Percentiles rank a stretch among this genome's conserved stretches.
These are phyloP conservation scores for Calonectria hongkongensis DNA, from an alignment of 2,329 filamentous ascomycete species.

Conservation along the genomic window DNA sequence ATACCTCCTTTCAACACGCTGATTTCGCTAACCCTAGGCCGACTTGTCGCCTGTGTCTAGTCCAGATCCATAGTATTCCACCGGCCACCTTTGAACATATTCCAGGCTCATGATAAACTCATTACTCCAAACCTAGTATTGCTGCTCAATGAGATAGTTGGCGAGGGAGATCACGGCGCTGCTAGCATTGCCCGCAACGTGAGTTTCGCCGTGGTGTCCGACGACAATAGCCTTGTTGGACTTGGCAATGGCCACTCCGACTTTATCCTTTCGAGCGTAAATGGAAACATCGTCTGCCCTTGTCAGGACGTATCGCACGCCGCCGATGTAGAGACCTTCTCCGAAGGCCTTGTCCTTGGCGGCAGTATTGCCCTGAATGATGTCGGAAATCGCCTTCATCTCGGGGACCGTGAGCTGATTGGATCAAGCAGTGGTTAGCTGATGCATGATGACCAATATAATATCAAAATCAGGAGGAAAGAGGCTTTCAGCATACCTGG, in stretches of 20 bases:
- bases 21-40: conserved; percentile 39
- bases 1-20: conserved; percentile 49
- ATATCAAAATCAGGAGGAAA: conserved; percentile 3
- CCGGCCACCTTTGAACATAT: conserved; percentile 22
- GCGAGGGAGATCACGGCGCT: conserved; percentile 88
- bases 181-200: conserved; percentile 84
- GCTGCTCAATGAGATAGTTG: conserved; percentile 87
- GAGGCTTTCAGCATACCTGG: conserved; percentile 71
- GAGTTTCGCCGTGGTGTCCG: conserved; percentile 86
- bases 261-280: conserved; percentile 88
- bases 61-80: conserved; percentile 43
- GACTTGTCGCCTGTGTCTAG: conserved; percentile 17
- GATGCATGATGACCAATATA: background rate
- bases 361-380: conserved; percentile 66
- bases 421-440: conserved; percentile 38
- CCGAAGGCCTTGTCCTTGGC: conserved; percentile 80
- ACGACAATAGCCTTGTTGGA: conserved; percentile 92
- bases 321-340: conserved; percentile 84
- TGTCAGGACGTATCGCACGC: conserved; percentile 86
- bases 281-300: conserved; percentile 85
- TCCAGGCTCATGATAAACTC: conserved; percentile 7
- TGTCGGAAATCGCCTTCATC: conserved; percentile 74
- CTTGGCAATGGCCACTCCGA: conserved; percentile 89
- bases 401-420: conserved; percentile 68
- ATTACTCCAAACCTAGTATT: conserved; percentile 76